Percentiles rank a stretch among this genome's conserved stretches.
phyloP scores from a whole-genome alignment of 164 flowering plant genomes.

The Vitis vinifera region DNA sequence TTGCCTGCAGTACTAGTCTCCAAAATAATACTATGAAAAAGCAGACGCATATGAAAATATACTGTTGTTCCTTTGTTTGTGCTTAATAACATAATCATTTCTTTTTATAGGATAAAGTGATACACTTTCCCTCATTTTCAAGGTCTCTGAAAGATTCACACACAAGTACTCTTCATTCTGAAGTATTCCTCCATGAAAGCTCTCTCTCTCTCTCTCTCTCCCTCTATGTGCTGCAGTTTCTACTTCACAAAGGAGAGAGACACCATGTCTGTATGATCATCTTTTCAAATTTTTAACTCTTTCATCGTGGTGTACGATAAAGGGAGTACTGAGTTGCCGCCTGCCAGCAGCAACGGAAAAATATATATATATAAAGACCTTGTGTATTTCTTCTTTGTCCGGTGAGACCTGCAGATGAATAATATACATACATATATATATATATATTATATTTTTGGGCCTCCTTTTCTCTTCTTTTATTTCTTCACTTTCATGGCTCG shows the following conservation, averaged over 20 bases:
- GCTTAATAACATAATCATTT: not conserved
- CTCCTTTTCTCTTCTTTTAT: not conserved
- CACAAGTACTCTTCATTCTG: not conserved
- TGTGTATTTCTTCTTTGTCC: not conserved
- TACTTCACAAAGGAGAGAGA: not conserved
- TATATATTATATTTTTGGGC: not conserved
- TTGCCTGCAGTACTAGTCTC: not conserved
- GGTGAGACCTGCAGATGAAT: not conserved
- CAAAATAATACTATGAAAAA: not conserved
- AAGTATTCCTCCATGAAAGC: not conserved
- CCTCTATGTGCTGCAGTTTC: not conserved
- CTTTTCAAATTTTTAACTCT: not conserved
- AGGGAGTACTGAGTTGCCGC: slow-evolving; percentile 3
- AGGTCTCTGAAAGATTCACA: slow-evolving; percentile 10
- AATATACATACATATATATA: too few species aligned
- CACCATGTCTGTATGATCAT: not conserved
- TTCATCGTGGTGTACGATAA: slow-evolving; percentile 10
- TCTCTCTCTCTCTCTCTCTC: not conserved
- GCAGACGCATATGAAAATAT: not conserved
- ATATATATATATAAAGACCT: not conserved
- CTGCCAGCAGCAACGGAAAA: not conserved
- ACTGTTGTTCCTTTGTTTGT: not conserved
- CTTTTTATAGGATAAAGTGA: slow-evolving; percentile 1
- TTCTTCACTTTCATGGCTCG: slow-evolving; percentile 3
- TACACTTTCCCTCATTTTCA: slow-evolving; percentile 12